A percentile compares a stretch with the other conserved stretches of the same genome.
Conservation (phyloP, 352 stramenopile genomes). For the Pythium apleroticum region DNA sequence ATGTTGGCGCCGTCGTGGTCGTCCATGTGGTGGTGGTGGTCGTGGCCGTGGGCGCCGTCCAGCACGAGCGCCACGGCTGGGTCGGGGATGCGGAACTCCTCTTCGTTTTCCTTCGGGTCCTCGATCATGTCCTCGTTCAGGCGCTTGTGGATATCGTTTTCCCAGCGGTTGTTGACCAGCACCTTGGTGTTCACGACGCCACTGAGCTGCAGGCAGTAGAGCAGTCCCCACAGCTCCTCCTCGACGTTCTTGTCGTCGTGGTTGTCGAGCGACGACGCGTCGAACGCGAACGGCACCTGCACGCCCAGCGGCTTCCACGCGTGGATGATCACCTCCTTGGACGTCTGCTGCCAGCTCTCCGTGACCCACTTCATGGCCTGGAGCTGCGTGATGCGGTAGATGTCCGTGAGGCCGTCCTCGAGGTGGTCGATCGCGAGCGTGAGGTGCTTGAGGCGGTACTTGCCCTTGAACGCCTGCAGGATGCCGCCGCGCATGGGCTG, state of each 20-base stretch:
- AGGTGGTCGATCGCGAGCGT: slow-evolving; percentile 82
- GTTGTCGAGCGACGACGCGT: slow-evolving; percentile 42
- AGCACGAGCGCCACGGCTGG: slow-evolving; percentile 34
- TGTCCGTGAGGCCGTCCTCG: slow-evolving; percentile 71
- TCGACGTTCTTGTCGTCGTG: slow-evolving; percentile 85
- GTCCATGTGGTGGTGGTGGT: slow-evolving; percentile 29
- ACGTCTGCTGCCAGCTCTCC: slow-evolving; percentile 78
- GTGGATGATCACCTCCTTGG: slow-evolving; percentile 75
- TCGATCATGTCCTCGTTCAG: slow-evolving; percentile 89
- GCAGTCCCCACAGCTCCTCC: slow-evolving; percentile 80
- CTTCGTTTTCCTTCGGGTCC: slow-evolving; percentile 76
- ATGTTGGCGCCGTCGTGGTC: slow-evolving; percentile 26
- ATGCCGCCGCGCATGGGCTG: slow-evolving; percentile 87
- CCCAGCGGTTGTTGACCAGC: slow-evolving; percentile 86
- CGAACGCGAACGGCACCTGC: slow-evolving; percentile 60
- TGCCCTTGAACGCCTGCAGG: slow-evolving; percentile 80
- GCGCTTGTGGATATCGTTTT: slow-evolving; percentile 89
- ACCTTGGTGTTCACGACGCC: slow-evolving; percentile 87
- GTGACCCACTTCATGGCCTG: slow-evolving; percentile 88
- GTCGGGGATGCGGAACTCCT: slow-evolving; percentile 81
- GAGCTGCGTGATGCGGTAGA: slow-evolving; percentile 84
- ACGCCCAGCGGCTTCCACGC: slow-evolving; percentile 79
- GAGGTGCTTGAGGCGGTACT: slow-evolving; percentile 85
- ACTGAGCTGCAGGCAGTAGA: slow-evolving; percentile 85
- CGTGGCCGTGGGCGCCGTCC: slow-evolving; percentile 22